Conservation (phyloP, 768 basidiomycete genomes). For the Cubamyces sp. region DNA sequence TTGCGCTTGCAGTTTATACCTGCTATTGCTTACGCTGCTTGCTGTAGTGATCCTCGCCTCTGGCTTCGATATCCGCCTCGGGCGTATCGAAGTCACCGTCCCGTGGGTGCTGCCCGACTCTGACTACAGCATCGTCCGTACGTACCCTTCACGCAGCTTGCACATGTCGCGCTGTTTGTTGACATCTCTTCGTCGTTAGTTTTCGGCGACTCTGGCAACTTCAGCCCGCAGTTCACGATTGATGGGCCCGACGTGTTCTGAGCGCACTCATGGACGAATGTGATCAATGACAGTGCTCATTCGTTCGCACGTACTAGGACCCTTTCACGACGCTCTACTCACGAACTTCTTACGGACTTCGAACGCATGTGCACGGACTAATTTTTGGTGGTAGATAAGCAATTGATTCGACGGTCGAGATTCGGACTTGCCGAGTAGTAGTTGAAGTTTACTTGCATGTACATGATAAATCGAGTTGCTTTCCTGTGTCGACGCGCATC, state of each 20-base stretch:
- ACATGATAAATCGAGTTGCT: no score
- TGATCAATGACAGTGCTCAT: not conserved
- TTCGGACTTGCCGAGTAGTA: no score
- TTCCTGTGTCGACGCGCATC: no score
- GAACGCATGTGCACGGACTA: not conserved
- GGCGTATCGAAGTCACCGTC: constrained; percentile 39
- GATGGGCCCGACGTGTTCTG: constrained; percentile 1
- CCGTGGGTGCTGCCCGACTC: constrained; percentile 36
- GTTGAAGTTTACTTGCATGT: no score
- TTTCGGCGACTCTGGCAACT: constrained; percentile 52
- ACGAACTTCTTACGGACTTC: not conserved
- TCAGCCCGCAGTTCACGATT: constrained; percentile 44
- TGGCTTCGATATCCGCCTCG: constrained; percentile 40
- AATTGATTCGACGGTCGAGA: no score
- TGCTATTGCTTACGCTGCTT: not conserved
- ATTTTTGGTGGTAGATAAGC: not conserved
- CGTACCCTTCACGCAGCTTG: constrained; percentile 25
- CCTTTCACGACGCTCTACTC: not conserved
- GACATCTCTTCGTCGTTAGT: constrained; percentile 34
- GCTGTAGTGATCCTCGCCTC: constrained; percentile 36
- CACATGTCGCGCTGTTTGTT: not conserved
- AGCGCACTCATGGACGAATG: no score
- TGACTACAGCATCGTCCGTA: constrained; percentile 43
- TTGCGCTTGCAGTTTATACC: not conserved
- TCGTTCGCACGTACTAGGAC: not conserved